A percentile compares a stretch with the other conserved stretches of the same genome.
Conservation (phyloP, 225 moss, liverwort and hornwort genomes). For the Antitrichia curtipendula region DNA sequence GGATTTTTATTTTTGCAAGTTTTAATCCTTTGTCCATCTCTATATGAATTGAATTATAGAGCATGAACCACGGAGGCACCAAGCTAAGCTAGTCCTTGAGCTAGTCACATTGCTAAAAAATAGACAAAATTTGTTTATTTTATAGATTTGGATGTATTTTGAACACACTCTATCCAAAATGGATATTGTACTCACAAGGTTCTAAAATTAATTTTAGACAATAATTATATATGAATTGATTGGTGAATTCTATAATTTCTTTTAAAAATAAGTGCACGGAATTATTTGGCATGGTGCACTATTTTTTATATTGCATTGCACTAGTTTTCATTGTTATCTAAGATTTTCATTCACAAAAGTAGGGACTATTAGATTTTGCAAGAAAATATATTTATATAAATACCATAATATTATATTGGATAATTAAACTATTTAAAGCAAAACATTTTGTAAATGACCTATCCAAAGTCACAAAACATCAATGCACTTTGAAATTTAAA, state of each 20-base stretch:
- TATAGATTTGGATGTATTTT: neutral
- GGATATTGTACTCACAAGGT: fast-evolving
- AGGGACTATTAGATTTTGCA: neutral
- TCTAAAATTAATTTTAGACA: neutral
- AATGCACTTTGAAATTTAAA: neutral
- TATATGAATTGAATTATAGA: neutral
- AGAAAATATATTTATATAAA: neutral
- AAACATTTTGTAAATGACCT: neutral
- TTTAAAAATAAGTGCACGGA: neutral
- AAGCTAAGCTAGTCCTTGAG: too few species aligned
- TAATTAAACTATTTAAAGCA: neutral
- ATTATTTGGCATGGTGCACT: neutral
- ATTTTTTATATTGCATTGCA: neutral
- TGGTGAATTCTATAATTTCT: neutral
- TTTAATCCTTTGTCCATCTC: neutral
- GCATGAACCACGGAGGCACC: fast-evolving
- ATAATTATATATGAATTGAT: neutral
- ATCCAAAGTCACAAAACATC: neutral
- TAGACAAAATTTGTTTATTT: neutral
- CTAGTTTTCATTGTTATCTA: neutral
- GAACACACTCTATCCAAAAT: neutral
- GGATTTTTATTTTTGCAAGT: neutral
- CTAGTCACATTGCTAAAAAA: neutral
- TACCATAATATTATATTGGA: neutral
- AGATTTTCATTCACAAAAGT: neutral